Conservation (phyloP, 306 rosid species). For the Cucumis sativus region DNA sequence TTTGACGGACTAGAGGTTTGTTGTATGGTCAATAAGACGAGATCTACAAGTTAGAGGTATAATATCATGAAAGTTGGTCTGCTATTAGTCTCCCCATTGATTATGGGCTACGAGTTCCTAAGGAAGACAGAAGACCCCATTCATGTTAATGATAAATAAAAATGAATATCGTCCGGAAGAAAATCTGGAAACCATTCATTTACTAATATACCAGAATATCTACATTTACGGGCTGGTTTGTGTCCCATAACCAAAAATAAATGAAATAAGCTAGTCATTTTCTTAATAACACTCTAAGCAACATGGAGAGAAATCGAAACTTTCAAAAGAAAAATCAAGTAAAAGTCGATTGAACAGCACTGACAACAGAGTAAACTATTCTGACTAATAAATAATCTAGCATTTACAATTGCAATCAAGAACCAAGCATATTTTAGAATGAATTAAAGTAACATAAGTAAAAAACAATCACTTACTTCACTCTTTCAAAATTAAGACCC, state of each 20-base stretch:
- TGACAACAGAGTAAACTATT: background rate
- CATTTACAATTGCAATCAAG: background rate
- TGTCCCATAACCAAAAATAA: background rate
- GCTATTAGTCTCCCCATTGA: too few relatives aligned
- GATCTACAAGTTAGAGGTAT: too few relatives aligned
- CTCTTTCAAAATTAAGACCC: slow-evolving; percentile 85
- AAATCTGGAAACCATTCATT: too few relatives aligned
- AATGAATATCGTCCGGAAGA: too few relatives aligned
- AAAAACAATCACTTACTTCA: slow-evolving; percentile 45
- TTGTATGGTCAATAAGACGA: too few relatives aligned
- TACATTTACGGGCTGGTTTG: too few relatives aligned
- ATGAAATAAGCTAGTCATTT: background rate
- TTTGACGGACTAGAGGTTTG: too few relatives aligned
- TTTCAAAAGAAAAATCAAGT: background rate
- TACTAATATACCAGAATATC: too few relatives aligned
- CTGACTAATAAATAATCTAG: background rate
- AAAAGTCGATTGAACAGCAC: background rate
- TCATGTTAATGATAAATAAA: too few relatives aligned
- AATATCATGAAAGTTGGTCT: too few relatives aligned
- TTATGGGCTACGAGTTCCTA: too few relatives aligned
- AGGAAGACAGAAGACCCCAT: too few relatives aligned
- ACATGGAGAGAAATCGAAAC: background rate
- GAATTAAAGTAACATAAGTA: background rate
- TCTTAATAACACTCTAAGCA: background rate
- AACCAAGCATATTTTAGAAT: background rate